These are phyloP conservation scores for Castanea crenata DNA, from an alignment of 306 rosid genomes.

Conservation along the genomic window DNA sequence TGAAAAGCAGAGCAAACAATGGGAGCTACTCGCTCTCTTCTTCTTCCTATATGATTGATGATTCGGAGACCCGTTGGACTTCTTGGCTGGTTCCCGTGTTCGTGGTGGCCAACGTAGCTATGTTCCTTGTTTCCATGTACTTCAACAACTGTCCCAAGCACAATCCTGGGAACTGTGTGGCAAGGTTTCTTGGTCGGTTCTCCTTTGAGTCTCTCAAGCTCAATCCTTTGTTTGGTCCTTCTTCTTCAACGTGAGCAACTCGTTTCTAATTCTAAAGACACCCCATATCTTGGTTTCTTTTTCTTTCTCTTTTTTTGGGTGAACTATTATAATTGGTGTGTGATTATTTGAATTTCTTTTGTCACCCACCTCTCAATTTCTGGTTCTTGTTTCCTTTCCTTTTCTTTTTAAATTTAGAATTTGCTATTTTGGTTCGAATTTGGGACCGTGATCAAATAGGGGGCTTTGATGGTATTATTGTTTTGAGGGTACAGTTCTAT, in stretches of 20 bases:
- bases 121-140: slow-evolving; percentile 63
- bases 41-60: slow-evolving; percentile 31
- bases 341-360: background rate
- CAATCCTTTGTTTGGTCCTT: slow-evolving; percentile 86
- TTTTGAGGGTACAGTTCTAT: background rate
- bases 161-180: slow-evolving; percentile 54
- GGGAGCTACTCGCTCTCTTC: slow-evolving; percentile 25
- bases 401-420: no score
- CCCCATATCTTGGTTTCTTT: background rate
- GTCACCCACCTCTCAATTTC: background rate
- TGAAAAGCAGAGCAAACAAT: slow-evolving; percentile 31
- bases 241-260: slow-evolving; percentile 62
- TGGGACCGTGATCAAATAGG: background rate
- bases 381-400: background rate
- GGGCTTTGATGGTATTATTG: background rate
- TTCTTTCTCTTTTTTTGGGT: background rate
- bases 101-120: slow-evolving; percentile 57
- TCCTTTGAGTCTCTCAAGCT: slow-evolving; percentile 72
- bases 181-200: slow-evolving; percentile 54
- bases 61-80: slow-evolving; percentile 56
- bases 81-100: slow-evolving; percentile 83
- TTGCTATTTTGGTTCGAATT: background rate
- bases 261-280: background rate
- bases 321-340: background rate
- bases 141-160: slow-evolving; percentile 70